Evolutionary conservation across 345 rosid species (phyloP).

Genomic region (Ailanthus altissimus): DNA sequence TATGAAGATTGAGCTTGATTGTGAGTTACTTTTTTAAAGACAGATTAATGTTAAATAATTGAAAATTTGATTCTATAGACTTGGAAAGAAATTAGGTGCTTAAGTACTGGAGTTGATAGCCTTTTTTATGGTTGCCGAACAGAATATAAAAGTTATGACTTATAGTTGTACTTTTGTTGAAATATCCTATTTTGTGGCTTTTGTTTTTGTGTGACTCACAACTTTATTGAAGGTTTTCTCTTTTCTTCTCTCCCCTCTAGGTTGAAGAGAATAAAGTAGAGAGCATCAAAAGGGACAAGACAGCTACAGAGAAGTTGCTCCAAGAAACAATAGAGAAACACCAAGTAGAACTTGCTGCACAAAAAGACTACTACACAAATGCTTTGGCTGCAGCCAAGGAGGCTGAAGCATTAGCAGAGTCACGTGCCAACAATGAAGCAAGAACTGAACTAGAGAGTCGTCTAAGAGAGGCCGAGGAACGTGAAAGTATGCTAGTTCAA

Average conservation of each 20-base stretch:
- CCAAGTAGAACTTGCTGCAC: slow-evolving; percentile 79
- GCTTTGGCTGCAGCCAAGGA: slow-evolving; percentile 92
- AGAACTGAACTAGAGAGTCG: slow-evolving; percentile 85
- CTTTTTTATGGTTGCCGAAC: background rate
- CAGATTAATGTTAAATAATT: background rate
- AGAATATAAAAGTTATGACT: background rate
- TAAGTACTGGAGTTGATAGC: background rate
- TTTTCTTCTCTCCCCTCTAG: slow-evolving; percentile 40
- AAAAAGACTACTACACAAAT: slow-evolving; percentile 79
- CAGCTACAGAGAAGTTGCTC: slow-evolving; percentile 85
- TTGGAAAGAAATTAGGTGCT: background rate
- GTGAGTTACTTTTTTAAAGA: background rate
- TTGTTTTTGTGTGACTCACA: slow-evolving; percentile 8
- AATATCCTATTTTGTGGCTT: background rate
- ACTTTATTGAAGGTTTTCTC: slow-evolving; percentile 13
- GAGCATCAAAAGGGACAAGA: slow-evolving; percentile 86
- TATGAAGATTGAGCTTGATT: background rate
- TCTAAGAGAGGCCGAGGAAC: slow-evolving; percentile 89
- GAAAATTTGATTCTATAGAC: background rate
- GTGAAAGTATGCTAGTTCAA: slow-evolving; percentile 94
- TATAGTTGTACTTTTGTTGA: background rate
- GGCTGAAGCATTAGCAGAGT: slow-evolving; percentile 93
- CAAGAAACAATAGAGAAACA: slow-evolving; percentile 97
- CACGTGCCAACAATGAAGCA: slow-evolving; percentile 87
- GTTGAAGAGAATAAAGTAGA: slow-evolving; percentile 97